A percentile compares a stretch with the other conserved stretches of the same genome.
Conservation (phyloP, 192 early-diverging fungal genomes). For the Coemansia biformis region DNA sequence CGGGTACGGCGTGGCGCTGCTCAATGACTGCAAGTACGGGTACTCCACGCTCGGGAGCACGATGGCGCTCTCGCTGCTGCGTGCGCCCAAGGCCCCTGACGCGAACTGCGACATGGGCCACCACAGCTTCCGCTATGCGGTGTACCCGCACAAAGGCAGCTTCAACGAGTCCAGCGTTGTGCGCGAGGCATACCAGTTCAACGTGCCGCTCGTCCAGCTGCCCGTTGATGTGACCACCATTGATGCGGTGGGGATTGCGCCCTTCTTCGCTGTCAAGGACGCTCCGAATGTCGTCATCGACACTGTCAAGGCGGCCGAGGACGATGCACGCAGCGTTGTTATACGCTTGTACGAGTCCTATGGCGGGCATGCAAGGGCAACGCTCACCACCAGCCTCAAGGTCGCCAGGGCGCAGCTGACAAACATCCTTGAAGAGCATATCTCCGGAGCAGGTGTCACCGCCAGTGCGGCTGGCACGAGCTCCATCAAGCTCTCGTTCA, state of each 20-base stretch:
- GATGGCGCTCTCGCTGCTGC: conserved; percentile 78
- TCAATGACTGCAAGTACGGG: conserved; percentile 98
- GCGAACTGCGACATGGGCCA: conserved; percentile 57
- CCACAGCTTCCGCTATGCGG: conserved; percentile 83
- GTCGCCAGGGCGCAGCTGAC: conserved; percentile 12
- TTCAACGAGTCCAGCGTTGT: conserved; percentile 85
- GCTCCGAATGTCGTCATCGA: conserved; percentile 81
- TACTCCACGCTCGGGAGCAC: conserved; percentile 75
- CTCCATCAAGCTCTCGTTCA: conserved; percentile 15
- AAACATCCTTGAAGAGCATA: conserved; percentile 41
- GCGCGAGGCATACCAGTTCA: conserved; percentile 83
- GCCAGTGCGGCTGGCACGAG: background rate
- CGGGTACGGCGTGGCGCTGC: conserved; percentile 88
- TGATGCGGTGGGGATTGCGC: background rate
- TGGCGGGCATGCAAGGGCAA: conserved; percentile 60
- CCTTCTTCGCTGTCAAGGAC: conserved; percentile 18
- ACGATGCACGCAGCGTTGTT: conserved; percentile 61
- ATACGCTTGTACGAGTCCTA: conserved; percentile 87
- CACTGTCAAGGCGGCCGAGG: conserved; percentile 85
- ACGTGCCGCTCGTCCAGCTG: conserved; percentile 64
- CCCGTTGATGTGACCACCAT: conserved; percentile 21
- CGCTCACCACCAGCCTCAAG: conserved; percentile 15
- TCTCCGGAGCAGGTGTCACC: background rate
- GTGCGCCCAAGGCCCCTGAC: conserved; percentile 79
- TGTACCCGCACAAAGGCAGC: conserved; percentile 80